These are phyloP conservation scores for Myochromella boudieri DNA, from an alignment of 768 basidiomycete genomes.

Conservation along the genomic window DNA sequence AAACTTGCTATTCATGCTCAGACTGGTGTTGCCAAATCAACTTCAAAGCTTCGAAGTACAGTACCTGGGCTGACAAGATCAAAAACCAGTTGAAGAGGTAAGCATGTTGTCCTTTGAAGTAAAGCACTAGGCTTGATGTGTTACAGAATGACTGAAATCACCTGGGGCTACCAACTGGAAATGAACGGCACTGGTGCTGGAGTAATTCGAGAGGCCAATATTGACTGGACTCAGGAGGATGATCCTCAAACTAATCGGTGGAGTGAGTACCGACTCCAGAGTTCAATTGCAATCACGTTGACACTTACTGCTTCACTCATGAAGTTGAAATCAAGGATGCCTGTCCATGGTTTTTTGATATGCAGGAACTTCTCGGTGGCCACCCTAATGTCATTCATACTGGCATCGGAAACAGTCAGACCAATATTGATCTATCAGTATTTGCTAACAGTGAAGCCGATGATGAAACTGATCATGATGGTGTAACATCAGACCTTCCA, in stretches of 20 bases:
- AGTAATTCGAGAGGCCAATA: not conserved
- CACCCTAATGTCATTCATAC: not conserved
- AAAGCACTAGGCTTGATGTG: not conserved
- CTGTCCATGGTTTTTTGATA: constrained; percentile 1
- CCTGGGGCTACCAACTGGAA: not conserved
- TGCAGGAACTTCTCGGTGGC: not conserved
- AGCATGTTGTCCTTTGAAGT: not conserved
- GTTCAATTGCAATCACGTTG: too few relatives aligned
- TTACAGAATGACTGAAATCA: not conserved
- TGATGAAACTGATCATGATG: too few relatives aligned
- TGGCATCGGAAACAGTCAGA: not conserved
- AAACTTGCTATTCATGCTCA: not conserved
- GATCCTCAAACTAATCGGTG: not conserved
- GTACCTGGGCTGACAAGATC: not conserved
- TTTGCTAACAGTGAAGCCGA: too few relatives aligned
- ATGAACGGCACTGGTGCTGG: not conserved
- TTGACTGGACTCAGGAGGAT: not conserved
- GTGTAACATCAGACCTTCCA: too few relatives aligned
- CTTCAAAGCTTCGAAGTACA: not conserved
- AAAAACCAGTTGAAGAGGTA: not conserved
- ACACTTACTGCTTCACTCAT: too few relatives aligned
- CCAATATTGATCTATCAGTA: not conserved
- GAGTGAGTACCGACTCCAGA: not conserved
- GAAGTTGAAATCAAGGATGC: not conserved
- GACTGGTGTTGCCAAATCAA: not conserved